Conservation (phyloP, 345 rosid species). For the Cochlearia excelsa region DNA sequence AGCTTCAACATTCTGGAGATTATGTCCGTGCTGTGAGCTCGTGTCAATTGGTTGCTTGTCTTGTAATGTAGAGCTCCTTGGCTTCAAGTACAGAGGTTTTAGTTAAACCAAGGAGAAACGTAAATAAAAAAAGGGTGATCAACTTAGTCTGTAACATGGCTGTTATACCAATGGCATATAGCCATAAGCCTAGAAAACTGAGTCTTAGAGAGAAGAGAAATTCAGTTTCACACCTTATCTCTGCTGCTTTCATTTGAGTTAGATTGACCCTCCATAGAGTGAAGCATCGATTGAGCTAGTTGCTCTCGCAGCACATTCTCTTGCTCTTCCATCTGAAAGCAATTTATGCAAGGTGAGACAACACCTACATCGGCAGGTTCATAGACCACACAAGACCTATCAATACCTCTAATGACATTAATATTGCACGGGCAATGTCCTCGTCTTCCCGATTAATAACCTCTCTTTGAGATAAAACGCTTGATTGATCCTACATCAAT, state of each 20-base stretch:
- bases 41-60: constrained; percentile 34
- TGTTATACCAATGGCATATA: constrained; percentile 11
- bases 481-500: constrained; percentile 49
- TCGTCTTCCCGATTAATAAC: constrained; percentile 56
- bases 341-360: constrained; percentile 31
- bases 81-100: constrained; percentile 31
- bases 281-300: constrained; percentile 34
- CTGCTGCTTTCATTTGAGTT: constrained; percentile 31
- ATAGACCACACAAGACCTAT: constrained; percentile 22
- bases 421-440: constrained; percentile 69
- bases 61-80: constrained; percentile 42
- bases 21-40: constrained; percentile 28
- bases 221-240: constrained; percentile 40
- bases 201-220: constrained; percentile 11
- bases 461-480: constrained; percentile 35
- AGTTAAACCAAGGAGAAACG: constrained; percentile 17
- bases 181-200: constrained; percentile 11
- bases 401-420: constrained; percentile 70
- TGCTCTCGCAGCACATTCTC: constrained; percentile 48
- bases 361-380: constrained; percentile 14
- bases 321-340: constrained; percentile 62
- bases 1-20: constrained; percentile 31
- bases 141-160: constrained; percentile 14
- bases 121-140: constrained; percentile 14
- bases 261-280: constrained; percentile 29